Evolutionary conservation across 768 basidiomycete genomes (phyloP).

Genomic region (Tricholomella constricta): DNA sequence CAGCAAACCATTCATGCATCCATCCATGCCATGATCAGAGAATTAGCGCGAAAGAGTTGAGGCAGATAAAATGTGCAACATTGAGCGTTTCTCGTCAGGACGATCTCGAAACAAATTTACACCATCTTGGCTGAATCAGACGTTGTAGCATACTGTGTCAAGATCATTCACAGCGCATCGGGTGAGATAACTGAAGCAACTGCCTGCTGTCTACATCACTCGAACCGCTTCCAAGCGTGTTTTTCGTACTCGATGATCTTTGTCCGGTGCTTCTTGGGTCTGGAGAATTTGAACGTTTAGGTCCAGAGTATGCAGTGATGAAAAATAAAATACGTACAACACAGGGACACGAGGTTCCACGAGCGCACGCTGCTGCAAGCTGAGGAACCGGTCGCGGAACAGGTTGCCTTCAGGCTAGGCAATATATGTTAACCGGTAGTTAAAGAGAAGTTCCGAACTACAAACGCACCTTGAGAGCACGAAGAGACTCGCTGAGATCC

Average conservation of each 20-base stretch:
- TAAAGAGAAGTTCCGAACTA: neutral
- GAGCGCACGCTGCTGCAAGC: slow-evolving; percentile 84
- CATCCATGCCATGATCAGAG: too few relatives aligned
- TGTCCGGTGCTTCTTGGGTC: slow-evolving; percentile 52
- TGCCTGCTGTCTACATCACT: too few relatives aligned
- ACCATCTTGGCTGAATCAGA: too few relatives aligned
- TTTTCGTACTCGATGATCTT: slow-evolving; percentile 73
- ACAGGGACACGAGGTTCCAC: slow-evolving; percentile 86
- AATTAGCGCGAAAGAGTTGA: too few relatives aligned
- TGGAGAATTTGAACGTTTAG: slow-evolving; percentile 20
- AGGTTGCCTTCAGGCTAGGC: slow-evolving; percentile 88
- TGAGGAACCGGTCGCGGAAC: slow-evolving; percentile 86
- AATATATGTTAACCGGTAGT: neutral
- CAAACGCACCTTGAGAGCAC: slow-evolving; percentile 73
- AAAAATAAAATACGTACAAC: slow-evolving; percentile 49
- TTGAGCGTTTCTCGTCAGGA: too few relatives aligned
- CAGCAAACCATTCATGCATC: too few relatives aligned
- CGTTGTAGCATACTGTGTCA: too few relatives aligned
- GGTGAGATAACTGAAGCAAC: too few relatives aligned
- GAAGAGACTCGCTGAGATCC: slow-evolving; percentile 81
- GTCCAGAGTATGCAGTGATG: neutral
- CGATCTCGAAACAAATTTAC: too few relatives aligned
- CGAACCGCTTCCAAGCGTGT: slow-evolving; percentile 78
- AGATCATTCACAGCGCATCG: too few relatives aligned
- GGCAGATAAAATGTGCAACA: too few relatives aligned